phyloP scores from a whole-genome alignment of 1,284 basidiomycete species.

The Ceratobasidium sp. region DNA sequence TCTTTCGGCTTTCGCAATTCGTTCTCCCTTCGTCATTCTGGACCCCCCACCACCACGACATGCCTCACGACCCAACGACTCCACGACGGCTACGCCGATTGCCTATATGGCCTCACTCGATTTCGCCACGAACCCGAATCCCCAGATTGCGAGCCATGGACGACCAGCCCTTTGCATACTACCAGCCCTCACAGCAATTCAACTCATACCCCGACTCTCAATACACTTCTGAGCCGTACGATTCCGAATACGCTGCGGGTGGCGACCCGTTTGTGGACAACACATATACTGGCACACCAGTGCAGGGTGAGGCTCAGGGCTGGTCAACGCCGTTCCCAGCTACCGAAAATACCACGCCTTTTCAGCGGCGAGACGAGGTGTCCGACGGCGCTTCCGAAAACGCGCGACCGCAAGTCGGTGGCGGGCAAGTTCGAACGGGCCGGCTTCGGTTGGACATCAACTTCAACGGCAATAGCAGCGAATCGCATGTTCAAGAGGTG shows the following conservation, averaged over 20 bases:
- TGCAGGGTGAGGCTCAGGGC: background rate
- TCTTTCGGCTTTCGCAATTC: background rate
- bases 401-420: background rate
- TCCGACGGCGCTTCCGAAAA: constrained; percentile 12
- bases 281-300: background rate
- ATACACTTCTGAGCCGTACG: background rate
- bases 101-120: constrained; percentile 7
- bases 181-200: background rate
- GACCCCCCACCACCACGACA: background rate
- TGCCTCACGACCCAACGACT: constrained; percentile 19
- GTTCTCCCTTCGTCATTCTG: background rate
- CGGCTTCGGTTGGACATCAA: constrained; percentile 22
- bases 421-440: background rate
- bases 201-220: constrained; percentile 12
- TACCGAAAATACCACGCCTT: background rate
- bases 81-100: constrained; percentile 4
- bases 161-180: constrained; percentile 25
- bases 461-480: background rate
- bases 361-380: constrained; percentile 20
- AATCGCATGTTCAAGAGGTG: constrained; percentile 16
- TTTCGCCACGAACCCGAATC: constrained; percentile 7
- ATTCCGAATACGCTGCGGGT: background rate
- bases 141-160: constrained; percentile 20
- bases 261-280: constrained; percentile 15
- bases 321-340: constrained; percentile 8